Base-by-base conservation (phyloP, 75 land plant species). In the Pinus albicaulis region DNA sequence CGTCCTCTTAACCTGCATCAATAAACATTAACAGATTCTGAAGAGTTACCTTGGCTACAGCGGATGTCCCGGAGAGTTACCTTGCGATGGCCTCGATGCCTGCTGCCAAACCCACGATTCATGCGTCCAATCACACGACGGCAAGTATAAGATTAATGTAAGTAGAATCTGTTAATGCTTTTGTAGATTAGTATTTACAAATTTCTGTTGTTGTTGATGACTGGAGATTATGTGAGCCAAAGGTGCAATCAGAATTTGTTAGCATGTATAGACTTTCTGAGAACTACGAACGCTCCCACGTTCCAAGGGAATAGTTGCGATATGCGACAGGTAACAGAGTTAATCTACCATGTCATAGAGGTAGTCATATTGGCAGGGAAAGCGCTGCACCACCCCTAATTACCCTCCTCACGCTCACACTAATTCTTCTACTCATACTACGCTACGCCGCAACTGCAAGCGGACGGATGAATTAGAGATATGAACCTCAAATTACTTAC, bases 21-120 rank as follows among this genome's bases (percentile, higher is more conserved):
- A 28, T 28, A 1, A 72, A 17, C 3, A 23, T 52, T 1, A 11
- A 8, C 57, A 19, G 70, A 58, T 89, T 92, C 84, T 59, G 83
- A 92, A 88, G 55, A 92, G 97, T 77, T 94, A 94, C 19, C 22
- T 94, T 7, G 75, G 89, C 20, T 94, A 92, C 81, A 92, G 83
- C 64, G 94, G 94, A 31, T 94, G 97, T 64, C 82, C 81, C 0
- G 94, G 90, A 16, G 92, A 94, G 79, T 14, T 25, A 36, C 92
- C 92, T 8, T 94, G 97, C 55, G 97, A 94, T 78, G 90, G 84
- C 0, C 81, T 94, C 1, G 94, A 94, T 81, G 89, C 86, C 57
- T 94, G 97, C 72, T 94, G 97, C 77, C 78, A 80, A 76, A 71
- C 48, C 19, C 97, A 94, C 60, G 97, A 94, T 55, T 76, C 59